Conservation (phyloP, 192 early-diverging fungal species). For the Lunasporangiospora selenospora region DNA sequence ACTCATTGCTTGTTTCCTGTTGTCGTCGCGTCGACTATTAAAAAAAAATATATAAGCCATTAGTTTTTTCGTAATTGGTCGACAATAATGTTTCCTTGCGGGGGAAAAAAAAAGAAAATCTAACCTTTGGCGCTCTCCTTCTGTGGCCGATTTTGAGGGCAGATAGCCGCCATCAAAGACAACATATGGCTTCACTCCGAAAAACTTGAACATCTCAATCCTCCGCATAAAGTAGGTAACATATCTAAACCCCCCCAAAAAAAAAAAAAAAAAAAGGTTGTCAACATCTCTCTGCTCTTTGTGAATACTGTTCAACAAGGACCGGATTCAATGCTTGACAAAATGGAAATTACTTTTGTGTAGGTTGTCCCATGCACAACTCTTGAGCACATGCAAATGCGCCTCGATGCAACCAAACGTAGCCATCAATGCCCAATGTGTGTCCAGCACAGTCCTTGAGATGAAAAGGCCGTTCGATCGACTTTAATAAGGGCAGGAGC, state of each 20-base stretch:
- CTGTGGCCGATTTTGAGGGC: constrained; percentile 84
- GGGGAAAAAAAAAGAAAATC: constrained; percentile 2
- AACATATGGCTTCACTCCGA: constrained; percentile 78
- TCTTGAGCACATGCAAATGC: constrained; percentile 88
- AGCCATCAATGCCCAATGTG: constrained; percentile 88
- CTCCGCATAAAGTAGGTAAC: constrained; percentile 81
- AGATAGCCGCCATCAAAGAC: constrained; percentile 96
- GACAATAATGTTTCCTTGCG: not conserved
- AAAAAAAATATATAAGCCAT: not conserved
- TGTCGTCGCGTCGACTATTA: constrained; percentile 64
- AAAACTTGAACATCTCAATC: constrained; percentile 74
- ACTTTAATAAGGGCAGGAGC: constrained; percentile 82
- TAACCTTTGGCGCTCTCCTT: constrained; percentile 65
- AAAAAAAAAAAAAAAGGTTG: constrained; percentile 2
- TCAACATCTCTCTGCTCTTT: too few relatives aligned
- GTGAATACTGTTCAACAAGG: too few relatives aligned
- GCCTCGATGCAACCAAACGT: constrained; percentile 95
- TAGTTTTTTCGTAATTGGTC: not conserved
- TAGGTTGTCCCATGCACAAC: constrained; percentile 69
- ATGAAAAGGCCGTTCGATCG: constrained; percentile 70
- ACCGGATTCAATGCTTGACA: too few relatives aligned
- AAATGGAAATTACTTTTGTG: constrained; percentile 61
- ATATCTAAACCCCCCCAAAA: constrained; percentile 83
- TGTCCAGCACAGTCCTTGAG: constrained; percentile 75
- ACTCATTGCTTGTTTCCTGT: constrained; percentile 60